phyloP scores from a whole-genome alignment of 345 rosid genomes.

The Mangifera indica region DNA sequence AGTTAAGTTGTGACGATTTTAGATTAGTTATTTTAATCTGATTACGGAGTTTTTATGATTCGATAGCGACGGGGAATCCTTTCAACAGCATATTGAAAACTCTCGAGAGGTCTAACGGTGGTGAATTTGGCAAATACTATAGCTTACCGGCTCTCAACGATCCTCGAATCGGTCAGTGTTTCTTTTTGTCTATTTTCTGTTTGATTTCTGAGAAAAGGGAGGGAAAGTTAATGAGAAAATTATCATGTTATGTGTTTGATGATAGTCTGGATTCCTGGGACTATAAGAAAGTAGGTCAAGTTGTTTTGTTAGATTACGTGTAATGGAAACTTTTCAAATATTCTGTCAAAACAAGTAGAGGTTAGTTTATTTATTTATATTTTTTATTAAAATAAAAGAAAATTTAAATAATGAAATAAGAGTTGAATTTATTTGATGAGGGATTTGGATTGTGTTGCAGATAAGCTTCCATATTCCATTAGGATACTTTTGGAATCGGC shows the following conservation, averaged over 20 bases:
- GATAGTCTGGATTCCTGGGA: background rate
- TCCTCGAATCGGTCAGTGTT: conserved; percentile 63
- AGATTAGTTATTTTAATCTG: background rate
- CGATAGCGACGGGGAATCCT: conserved; percentile 51
- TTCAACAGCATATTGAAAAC: conserved; percentile 57
- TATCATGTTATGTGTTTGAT: background rate
- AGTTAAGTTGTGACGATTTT: background rate
- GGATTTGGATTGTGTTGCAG: conserved; percentile 33
- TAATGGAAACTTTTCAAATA: background rate
- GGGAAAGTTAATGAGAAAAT: background rate
- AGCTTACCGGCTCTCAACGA: conserved; percentile 69
- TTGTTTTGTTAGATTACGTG: background rate
- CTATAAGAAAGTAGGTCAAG: background rate
- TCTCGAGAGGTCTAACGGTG: conserved; percentile 65
- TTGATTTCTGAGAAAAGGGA: conserved; percentile 8
- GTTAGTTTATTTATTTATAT: background rate
- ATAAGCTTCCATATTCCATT: conserved; percentile 66
- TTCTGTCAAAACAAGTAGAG: conserved; percentile 1
- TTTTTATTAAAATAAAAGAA: too few relatives aligned
- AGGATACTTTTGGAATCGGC: conserved; percentile 77
- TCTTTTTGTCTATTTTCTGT: conserved; percentile 1
- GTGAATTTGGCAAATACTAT: conserved; percentile 62
- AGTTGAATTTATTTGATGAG: background rate
- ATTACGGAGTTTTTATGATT: conserved; percentile 17
- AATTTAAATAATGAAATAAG: background rate